A percentile compares a stretch with the other conserved stretches of the same genome.
phyloP scores from a whole-genome alignment of 2,329 filamentous ascomycete species.

The Aspergillus tubingensis region DNA sequence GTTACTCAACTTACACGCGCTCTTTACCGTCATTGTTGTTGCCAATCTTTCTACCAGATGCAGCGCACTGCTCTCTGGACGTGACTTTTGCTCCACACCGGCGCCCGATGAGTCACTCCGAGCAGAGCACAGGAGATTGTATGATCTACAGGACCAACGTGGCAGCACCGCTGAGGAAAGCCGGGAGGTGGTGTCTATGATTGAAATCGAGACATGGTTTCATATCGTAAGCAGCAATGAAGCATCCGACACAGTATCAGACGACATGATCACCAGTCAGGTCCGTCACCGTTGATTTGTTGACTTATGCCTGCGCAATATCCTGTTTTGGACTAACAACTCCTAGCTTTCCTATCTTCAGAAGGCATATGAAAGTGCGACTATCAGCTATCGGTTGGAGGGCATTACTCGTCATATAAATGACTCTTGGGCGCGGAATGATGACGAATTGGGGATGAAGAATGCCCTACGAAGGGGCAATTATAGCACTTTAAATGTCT shows the following conservation, averaged over 20 bases:
- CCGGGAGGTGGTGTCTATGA: constrained; percentile 25
- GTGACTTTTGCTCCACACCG: constrained; percentile 36
- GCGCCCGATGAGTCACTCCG: constrained; percentile 31
- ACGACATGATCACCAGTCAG: constrained; percentile 39
- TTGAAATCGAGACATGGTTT: constrained; percentile 46
- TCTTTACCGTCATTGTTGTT: constrained; percentile 23
- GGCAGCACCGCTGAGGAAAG: constrained; percentile 17
- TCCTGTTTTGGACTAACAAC: neutral
- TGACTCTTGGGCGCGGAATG: constrained; percentile 56
- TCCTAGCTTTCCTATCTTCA: constrained; percentile 42
- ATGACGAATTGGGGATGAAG: constrained; percentile 56
- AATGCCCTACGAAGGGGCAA: constrained; percentile 54
- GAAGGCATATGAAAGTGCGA: constrained; percentile 46
- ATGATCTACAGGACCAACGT: constrained; percentile 18
- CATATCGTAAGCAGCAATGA: constrained; percentile 44
- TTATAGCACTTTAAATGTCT: constrained; percentile 59
- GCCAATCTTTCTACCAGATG: constrained; percentile 20
- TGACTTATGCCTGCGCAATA: neutral
- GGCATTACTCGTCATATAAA: constrained; percentile 55
- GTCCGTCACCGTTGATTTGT: constrained; percentile 23
- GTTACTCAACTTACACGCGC: constrained; percentile 21
- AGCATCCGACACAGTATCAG: constrained; percentile 29
- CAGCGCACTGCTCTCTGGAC: constrained; percentile 14
- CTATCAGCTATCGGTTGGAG: constrained; percentile 53
- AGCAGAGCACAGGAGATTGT: constrained; percentile 29